Evolutionary conservation across 257 asterid genomes (phyloP).

Genomic region (Eustoma russellianum): DNA sequence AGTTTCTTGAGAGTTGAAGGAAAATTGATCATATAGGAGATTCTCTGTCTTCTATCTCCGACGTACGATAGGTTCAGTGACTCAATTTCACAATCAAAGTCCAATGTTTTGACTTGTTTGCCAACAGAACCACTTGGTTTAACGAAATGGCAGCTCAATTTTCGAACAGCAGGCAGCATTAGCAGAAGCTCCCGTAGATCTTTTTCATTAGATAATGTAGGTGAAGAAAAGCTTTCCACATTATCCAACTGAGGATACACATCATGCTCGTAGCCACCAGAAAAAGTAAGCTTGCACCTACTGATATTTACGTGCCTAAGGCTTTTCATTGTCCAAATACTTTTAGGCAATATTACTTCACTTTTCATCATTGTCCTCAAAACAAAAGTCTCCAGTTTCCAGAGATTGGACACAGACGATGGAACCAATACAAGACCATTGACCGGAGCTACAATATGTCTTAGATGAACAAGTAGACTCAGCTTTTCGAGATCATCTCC

Average conservation of each 20-base stretch:
- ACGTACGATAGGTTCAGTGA: background rate
- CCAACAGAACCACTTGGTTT: background rate
- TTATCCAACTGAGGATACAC: background rate
- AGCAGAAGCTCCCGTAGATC: background rate
- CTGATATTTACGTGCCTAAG: background rate
- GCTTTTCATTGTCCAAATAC: background rate
- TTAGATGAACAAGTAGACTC: background rate
- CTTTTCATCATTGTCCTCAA: background rate
- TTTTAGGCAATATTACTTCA: background rate
- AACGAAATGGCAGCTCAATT: background rate
- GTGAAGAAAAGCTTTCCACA: background rate
- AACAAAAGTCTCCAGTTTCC: background rate
- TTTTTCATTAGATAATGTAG: background rate
- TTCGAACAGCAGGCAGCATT: background rate
- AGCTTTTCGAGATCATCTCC: background rate
- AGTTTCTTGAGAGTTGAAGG: constrained; percentile 6
- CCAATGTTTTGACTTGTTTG: background rate
- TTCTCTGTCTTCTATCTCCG: background rate
- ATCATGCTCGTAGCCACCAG: background rate
- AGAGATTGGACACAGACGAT: background rate
- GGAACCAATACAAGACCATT: background rate
- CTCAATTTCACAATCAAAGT: background rate
- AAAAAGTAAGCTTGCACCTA: background rate
- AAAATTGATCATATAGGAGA: background rate
- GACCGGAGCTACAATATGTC: background rate